phyloP scores from a whole-genome alignment of 2,329 filamentous ascomycete genomes.

The Aspergillus thermomutatus region DNA sequence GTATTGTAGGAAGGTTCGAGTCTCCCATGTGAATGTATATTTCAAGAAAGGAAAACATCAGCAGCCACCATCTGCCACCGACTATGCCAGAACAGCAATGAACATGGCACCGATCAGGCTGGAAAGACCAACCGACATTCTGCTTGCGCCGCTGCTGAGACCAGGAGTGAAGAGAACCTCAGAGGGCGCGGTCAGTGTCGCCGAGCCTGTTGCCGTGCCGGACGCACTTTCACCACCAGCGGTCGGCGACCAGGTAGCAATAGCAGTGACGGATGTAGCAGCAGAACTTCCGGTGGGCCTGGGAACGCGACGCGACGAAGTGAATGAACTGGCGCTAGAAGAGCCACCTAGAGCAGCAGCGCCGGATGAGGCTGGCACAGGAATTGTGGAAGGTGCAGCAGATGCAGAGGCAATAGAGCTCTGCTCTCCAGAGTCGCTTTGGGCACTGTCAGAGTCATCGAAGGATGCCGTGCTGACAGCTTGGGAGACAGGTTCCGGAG shows the following conservation, averaged over 20 bases:
- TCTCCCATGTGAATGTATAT: background rate
- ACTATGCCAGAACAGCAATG: constrained; percentile 17
- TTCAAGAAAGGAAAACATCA: background rate
- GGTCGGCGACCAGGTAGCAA: background rate
- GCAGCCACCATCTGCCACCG: background rate
- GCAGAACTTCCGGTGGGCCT: background rate
- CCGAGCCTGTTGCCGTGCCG: constrained; percentile 1
- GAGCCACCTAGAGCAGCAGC: background rate
- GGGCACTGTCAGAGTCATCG: background rate
- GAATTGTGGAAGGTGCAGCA: background rate
- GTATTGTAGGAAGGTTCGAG: background rate
- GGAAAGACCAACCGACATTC: constrained; percentile 12
- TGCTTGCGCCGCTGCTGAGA: constrained; percentile 23
- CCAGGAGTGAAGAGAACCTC: constrained; percentile 15
- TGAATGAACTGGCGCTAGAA: background rate
- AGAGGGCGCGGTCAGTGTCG: constrained; percentile 3
- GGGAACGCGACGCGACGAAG: background rate
- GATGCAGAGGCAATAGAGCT: background rate
- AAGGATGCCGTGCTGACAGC: background rate
- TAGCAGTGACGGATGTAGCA: background rate
- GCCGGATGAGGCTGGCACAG: background rate
- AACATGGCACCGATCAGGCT: constrained; percentile 13
- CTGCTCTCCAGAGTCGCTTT: background rate
- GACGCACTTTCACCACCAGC: background rate
- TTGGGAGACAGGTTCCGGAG: background rate